Evolutionary conservation across 129 eudicot genomes (phyloP), one percentile per base, ranked within the genome.

Genomic region (Centrapalus pauciflorus): DNA sequence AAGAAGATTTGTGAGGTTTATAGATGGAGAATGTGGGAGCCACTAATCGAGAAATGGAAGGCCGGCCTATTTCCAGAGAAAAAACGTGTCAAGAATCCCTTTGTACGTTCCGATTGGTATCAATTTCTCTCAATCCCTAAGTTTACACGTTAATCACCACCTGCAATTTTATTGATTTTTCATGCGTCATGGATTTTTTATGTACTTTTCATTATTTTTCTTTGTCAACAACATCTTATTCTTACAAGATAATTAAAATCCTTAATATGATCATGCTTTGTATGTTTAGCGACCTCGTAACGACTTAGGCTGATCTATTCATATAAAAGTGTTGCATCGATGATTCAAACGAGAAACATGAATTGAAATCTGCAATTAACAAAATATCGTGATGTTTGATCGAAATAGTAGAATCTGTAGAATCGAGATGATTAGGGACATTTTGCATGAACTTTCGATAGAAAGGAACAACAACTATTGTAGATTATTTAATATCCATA

Each of bases 61-160:
- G 75, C 0, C 30, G 81, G 75, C 0, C 30, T 85, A 9, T 85
- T 85, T 40, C 60, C 43, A 25, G 76, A 78, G 73, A 85, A 85
- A 56, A 85, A 85, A 75, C 84, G 87, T 14, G 73, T 60, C 30
- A 80, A 54, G 65, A 88, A 88, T 70, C 96, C 96, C 4, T 67
- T 85, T n/a, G n/a, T n/a, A n/a, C 25, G 93, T 88, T 19, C 96
- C 96, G 1, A 73, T 88, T 40, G 96, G 96, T 88, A 82, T 34
- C 37, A 5, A 45, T 28, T 35, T 37, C 5, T 17, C 54, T 35
- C 21, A 14, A 69, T 55, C 66, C 41, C 62, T 67, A 21, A 4
- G 7, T 50, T 9, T 49, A 13, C 26, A 10, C 20, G 24, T 59
- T 45, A 45, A 5, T n/a, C 14, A 4, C 0, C 13, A 29, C 17